phyloP scores from a whole-genome alignment of 495 filamentous ascomycete species.

The Lophiotrema nucula region DNA sequence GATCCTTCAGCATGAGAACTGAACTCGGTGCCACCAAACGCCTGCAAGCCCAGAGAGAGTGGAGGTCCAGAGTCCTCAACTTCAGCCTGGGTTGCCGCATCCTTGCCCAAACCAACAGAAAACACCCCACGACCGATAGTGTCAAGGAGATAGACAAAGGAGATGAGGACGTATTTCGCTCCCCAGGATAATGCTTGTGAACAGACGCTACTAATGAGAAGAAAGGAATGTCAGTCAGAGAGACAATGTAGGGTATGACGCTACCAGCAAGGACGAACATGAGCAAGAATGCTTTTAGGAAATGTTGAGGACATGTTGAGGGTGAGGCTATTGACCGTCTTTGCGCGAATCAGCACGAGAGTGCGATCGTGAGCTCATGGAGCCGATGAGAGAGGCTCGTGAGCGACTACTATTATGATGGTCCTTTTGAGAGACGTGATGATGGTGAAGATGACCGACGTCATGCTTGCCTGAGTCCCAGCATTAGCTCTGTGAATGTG shows the following conservation, averaged over 20 bases:
- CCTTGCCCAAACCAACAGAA: slow-evolving; percentile 12
- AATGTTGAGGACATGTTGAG: slow-evolving; percentile 4
- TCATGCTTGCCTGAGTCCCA: slow-evolving; percentile 68
- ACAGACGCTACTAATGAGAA: slow-evolving; percentile 10
- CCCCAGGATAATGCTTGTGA: background rate
- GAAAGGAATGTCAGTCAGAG: slow-evolving; percentile 27
- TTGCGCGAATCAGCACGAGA: slow-evolving; percentile 15
- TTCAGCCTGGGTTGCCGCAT: background rate
- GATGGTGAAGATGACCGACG: slow-evolving; percentile 56
- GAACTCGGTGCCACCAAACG: slow-evolving; percentile 3
- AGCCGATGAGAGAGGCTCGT: slow-evolving; percentile 11
- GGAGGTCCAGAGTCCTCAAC: slow-evolving; percentile 7
- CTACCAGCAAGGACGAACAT: slow-evolving; percentile 14
- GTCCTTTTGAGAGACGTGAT: slow-evolving; percentile 33
- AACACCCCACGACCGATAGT: slow-evolving; percentile 9
- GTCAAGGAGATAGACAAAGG: slow-evolving; percentile 22
- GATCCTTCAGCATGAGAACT: background rate
- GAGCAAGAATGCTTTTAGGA: slow-evolving; percentile 15
- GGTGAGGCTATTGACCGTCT: background rate
- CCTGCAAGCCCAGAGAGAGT: background rate
- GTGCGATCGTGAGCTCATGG: slow-evolving; percentile 26
- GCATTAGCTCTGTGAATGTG: slow-evolving; percentile 10
- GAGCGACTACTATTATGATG: slow-evolving; percentile 21
- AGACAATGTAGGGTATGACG: slow-evolving; percentile 13
- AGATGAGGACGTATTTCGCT: slow-evolving; percentile 14